These are phyloP conservation scores for Haplosporangium sp. DNA, from an alignment of 371 early-diverging fungal genomes.

Conservation along the genomic window DNA sequence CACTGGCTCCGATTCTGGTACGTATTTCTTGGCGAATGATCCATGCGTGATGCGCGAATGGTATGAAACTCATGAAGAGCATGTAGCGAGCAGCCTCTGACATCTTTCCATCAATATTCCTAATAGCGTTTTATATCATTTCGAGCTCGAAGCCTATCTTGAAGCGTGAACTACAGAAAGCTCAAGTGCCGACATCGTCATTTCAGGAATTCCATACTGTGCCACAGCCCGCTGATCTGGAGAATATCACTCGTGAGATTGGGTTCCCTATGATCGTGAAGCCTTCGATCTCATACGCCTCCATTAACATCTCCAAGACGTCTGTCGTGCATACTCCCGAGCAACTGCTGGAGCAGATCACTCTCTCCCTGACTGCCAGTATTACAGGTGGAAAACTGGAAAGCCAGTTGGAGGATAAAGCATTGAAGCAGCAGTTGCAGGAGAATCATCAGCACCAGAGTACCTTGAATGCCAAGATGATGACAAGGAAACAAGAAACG, in stretches of 20 bases:
- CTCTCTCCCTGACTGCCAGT: conserved; percentile 15
- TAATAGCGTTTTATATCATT: conserved; percentile 32
- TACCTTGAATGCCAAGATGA: neutral
- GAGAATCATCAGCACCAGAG: neutral
- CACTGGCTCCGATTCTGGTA: conserved; percentile 38
- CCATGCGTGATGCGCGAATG: neutral
- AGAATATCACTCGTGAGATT: conserved; percentile 30
- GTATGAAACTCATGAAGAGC: neutral
- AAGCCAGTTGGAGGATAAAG: neutral
- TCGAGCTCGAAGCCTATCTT: conserved; percentile 44
- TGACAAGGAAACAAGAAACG: conserved; percentile 5
- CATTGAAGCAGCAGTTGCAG: neutral
- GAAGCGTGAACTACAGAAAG: conserved; percentile 35
- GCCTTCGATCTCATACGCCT: conserved; percentile 62
- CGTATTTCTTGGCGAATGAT: neutral
- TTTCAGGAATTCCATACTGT: conserved; percentile 31
- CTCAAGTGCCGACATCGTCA: conserved; percentile 34
- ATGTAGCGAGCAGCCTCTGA: neutral
- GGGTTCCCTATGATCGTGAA: conserved; percentile 61
- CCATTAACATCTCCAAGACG: conserved; percentile 53
- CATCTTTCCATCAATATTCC: neutral
- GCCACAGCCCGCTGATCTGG: conserved; percentile 19
- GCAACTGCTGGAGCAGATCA: conserved; percentile 48
- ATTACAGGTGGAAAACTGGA: neutral
- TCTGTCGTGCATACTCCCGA: conserved; percentile 52